Conservation (phyloP, 257 asterid genomes). For the Verbascum thapsus region DNA sequence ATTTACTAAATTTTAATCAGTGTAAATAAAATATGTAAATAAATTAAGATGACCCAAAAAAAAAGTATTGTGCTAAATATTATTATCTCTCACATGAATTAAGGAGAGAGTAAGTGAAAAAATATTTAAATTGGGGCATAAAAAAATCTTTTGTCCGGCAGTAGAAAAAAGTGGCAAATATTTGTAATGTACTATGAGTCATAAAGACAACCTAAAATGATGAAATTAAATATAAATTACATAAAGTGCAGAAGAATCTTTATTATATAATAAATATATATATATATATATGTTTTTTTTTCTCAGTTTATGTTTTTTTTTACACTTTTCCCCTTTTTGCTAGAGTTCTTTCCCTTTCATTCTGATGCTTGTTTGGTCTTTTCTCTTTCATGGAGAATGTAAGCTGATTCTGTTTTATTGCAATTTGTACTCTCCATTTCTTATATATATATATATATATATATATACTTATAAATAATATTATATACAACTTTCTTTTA, state of each 20-base stretch:
- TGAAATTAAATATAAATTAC: constrained; percentile 32
- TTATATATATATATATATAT: too few species aligned
- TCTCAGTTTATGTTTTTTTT: not conserved
- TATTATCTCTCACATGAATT: constrained; percentile 43
- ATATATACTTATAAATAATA: too few species aligned
- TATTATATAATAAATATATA: constrained; percentile 1
- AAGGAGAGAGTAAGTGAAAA: constrained; percentile 47
- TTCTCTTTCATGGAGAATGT: constrained; percentile 43
- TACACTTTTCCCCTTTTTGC: constrained; percentile 2
- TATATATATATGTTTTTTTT: not conserved
- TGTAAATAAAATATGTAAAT: too few species aligned
- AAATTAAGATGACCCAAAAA: too few species aligned
- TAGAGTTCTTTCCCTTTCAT: constrained; percentile 43
- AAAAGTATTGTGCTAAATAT: constrained; percentile 43
- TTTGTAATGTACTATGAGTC: constrained; percentile 25
- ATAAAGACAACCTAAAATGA: constrained; percentile 37
- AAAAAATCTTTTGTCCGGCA: constrained; percentile 37
- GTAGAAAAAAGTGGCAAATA: constrained; percentile 13
- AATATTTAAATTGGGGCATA: constrained; percentile 39
- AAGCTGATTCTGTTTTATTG: constrained; percentile 38
- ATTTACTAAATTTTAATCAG: too few species aligned
- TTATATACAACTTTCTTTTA: too few species aligned
- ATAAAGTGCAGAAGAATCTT: constrained; percentile 38
- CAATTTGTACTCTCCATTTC: too few species aligned
- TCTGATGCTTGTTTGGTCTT: constrained; percentile 42